phyloP scores from a whole-genome alignment of 2,329 filamentous ascomycete genomes.

The Didymella glomerata region DNA sequence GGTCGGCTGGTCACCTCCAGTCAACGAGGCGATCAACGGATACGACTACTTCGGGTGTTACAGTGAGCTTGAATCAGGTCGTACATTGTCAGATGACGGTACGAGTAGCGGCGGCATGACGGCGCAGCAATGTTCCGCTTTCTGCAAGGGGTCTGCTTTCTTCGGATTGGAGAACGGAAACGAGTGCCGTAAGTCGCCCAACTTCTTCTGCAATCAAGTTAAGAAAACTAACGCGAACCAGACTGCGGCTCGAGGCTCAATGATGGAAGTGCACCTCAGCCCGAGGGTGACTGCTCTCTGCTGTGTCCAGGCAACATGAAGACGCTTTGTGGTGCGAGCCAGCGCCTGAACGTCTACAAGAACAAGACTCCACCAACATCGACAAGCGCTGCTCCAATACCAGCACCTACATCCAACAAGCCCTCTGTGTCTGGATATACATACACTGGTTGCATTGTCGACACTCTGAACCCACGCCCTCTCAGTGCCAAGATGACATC shows the following conservation, averaged over 20 bases:
- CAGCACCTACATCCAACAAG: conserved; percentile 17
- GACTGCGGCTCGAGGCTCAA: conserved; percentile 35
- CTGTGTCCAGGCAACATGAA: conserved; percentile 29
- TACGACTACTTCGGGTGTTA: conserved; percentile 53
- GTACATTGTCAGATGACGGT: conserved; percentile 44
- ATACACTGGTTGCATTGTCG: conserved; percentile 34
- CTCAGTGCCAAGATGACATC: conserved; percentile 22
- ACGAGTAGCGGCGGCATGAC: conserved; percentile 45
- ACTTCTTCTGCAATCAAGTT: background rate
- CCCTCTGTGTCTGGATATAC: conserved; percentile 30
- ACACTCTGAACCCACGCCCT: conserved; percentile 25
- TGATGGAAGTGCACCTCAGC: conserved; percentile 20
- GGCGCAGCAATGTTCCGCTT: conserved; percentile 50
- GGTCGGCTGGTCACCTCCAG: conserved; percentile 42
- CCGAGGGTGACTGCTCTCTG: conserved; percentile 29
- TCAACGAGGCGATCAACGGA: conserved; percentile 30
- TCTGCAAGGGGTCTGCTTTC: conserved; percentile 39
- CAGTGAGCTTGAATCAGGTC: conserved; percentile 41
- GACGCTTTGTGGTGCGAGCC: conserved; percentile 34
- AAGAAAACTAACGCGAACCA: background rate
- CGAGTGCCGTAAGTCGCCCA: conserved; percentile 28
- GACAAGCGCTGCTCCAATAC: conserved; percentile 9
- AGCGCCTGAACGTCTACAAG: conserved; percentile 35
- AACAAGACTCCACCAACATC: conserved; percentile 18
- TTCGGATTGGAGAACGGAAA: conserved; percentile 49